Evolutionary conservation across 2,329 filamentous ascomycete genomes (phyloP).

Genomic region (Cladorrhinum sp.): DNA sequence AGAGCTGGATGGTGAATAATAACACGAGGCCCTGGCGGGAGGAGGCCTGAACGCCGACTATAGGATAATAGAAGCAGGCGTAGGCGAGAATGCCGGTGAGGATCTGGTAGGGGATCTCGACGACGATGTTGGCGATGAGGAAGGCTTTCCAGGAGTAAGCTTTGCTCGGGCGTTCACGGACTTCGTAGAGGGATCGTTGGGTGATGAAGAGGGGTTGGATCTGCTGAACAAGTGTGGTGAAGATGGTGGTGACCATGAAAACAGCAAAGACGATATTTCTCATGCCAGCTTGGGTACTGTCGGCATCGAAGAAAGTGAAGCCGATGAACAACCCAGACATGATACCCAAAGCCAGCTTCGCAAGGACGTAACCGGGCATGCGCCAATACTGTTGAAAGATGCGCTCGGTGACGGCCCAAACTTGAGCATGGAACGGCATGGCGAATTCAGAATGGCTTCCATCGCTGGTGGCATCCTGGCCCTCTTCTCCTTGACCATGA

Average conservation of each 20-base stretch:
- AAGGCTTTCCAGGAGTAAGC: constrained; percentile 75
- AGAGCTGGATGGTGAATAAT: constrained; percentile 61
- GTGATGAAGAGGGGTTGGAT: constrained; percentile 76
- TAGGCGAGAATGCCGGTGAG: constrained; percentile 62
- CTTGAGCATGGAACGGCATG: constrained; percentile 65
- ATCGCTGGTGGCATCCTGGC: not conserved
- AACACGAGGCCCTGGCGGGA: constrained; percentile 64
- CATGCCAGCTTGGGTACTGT: constrained; percentile 63
- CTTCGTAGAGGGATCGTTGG: constrained; percentile 72
- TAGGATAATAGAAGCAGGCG: constrained; percentile 66
- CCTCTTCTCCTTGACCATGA: constrained; percentile 35
- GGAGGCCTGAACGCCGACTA: constrained; percentile 45
- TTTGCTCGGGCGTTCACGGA: constrained; percentile 71
- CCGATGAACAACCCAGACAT: constrained; percentile 69
- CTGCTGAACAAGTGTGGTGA: constrained; percentile 66
- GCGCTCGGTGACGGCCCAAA: constrained; percentile 61
- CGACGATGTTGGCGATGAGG: constrained; percentile 66
- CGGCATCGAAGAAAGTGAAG: constrained; percentile 62
- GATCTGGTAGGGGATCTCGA: constrained; percentile 70
- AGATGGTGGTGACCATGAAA: constrained; percentile 75
- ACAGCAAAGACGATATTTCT: constrained; percentile 72
- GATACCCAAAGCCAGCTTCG: constrained; percentile 62
- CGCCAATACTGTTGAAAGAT: constrained; percentile 85
- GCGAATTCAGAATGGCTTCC: constrained; percentile 65
- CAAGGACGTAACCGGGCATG: constrained; percentile 73